phyloP scores from a whole-genome alignment of 352 stramenopile species.

The Pythium chondricola region DNA sequence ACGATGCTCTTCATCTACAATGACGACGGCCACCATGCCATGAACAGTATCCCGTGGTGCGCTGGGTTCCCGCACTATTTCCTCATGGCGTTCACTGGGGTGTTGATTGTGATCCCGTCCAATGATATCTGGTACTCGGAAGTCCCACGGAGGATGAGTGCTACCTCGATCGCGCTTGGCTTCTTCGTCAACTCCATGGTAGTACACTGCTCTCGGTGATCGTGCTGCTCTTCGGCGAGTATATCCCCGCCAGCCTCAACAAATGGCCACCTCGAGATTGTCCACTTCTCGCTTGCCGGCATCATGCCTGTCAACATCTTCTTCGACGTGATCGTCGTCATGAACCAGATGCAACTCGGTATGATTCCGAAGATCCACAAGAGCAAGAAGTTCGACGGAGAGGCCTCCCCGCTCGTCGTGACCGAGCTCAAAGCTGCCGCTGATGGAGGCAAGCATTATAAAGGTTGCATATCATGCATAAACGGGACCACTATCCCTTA shows the following conservation, averaged over 20 bases:
- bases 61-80: constrained; percentile 39
- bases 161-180: constrained; percentile 28
- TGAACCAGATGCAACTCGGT: constrained; percentile 29
- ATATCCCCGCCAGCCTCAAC: constrained; percentile 27
- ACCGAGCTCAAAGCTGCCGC: neutral
- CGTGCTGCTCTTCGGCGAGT: constrained; percentile 41
- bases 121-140: constrained; percentile 43
- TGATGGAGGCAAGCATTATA: too few relatives aligned
- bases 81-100: constrained; percentile 21
- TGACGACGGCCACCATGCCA: constrained; percentile 15
- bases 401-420: neutral
- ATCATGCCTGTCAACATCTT: constrained; percentile 35
- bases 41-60: constrained; percentile 29
- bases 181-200: constrained; percentile 29
- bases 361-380: constrained; percentile 15
- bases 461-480: too few relatives aligned
- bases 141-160: constrained; percentile 27
- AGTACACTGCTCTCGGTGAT: constrained; percentile 29
- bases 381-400: constrained; percentile 1
- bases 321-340: constrained; percentile 29
- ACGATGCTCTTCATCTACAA: constrained; percentile 14
- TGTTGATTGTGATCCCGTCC: constrained; percentile 18
- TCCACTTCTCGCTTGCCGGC: constrained; percentile 28
- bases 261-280: constrained; percentile 21
- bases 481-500: too few relatives aligned